Base-by-base conservation (phyloP, 352 stramenopile species). In the Phytophthora hybrid region DNA sequence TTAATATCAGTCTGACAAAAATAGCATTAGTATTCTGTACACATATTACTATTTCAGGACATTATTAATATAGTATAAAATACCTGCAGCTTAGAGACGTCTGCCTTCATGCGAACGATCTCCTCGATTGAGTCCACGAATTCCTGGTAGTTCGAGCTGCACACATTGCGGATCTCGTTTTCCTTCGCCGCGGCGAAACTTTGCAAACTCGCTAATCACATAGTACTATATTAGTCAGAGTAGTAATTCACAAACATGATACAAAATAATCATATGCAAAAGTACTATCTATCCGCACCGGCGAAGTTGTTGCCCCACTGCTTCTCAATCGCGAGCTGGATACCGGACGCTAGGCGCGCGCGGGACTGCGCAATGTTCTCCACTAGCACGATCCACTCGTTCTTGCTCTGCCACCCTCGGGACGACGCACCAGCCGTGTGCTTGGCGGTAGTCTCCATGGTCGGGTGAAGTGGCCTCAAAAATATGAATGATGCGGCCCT, bases 71-170 rank as follows among this genome's bases (percentile, higher is more conserved):
- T 23, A 51, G 4, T 63, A 59, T 1, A 0, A 19, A 31, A 8
- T 8, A 91, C 86, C 83, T 93, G 84, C 2, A 94, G 66, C 59
- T 86, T 88, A 16, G 77, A 80, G 59, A 93, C 83, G 55, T 93
- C 88, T 23, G 74, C 74, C 69, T 95, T 95, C 83, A 95, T 93
- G 66, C 82, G 82, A 44, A 93, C 85, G 70, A 93, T 90, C 60
- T 95, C 88, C 61, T 95, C 88, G 68, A 95, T 93, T 26, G 88
- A 93, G 49, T 93, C 81, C 39, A 93, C 86, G 56, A 93, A 93
- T 55, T 95, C 86, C 61, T 90, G 83, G 69, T 93, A 90, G 58
- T 95, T 92, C 26, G 87, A 78, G 64, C 82, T 89, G 74, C 88
- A 95, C 19, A 93, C 88, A n/a, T 79, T 71, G 29, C 88, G 86